Evolutionary conservation across 1,284 basidiomycete genomes (phyloP).

Genomic region (Irpex sp.): DNA sequence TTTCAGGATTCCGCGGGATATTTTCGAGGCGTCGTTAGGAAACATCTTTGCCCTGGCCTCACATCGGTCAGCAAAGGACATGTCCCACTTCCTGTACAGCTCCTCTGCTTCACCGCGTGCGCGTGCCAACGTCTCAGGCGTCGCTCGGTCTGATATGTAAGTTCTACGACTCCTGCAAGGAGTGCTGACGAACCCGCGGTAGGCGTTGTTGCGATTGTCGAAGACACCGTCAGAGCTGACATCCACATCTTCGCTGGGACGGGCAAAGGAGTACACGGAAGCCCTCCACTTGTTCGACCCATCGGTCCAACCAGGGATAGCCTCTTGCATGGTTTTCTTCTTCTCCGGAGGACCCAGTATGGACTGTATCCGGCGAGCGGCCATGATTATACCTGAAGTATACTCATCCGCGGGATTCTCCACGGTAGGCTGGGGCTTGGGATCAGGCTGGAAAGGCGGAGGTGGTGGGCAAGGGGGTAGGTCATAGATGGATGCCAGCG

Average conservation of each 20-base stretch:
- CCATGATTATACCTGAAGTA: conserved; percentile 65
- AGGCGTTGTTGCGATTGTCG: conserved; percentile 26
- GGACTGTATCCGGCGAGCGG: conserved; percentile 50
- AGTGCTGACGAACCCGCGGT: conserved; percentile 41
- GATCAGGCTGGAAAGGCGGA: conserved; percentile 30
- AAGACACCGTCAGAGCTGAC: conserved; percentile 31
- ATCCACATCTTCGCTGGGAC: conserved; percentile 25
- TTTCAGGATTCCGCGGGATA: conserved; percentile 35
- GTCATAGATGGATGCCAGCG: conserved; percentile 49
- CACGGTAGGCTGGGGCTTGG: background rate
- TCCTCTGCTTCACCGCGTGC: conserved; percentile 34
- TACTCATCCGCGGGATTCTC: conserved; percentile 30
- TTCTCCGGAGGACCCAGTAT: conserved; percentile 38
- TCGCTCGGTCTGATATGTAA: too few species aligned
- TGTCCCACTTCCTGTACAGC: conserved; percentile 50
- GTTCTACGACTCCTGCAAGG: conserved; percentile 46
- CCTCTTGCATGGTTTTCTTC: conserved; percentile 30
- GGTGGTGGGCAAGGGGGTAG: conserved; percentile 54
- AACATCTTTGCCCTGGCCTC: conserved; percentile 43
- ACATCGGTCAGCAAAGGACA: conserved; percentile 47
- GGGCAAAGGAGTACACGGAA: conserved; percentile 46
- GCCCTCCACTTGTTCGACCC: conserved; percentile 62
- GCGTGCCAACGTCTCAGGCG: conserved; percentile 30
- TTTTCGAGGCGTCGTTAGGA: conserved; percentile 15
- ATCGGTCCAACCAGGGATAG: conserved; percentile 68